A percentile compares a stretch with the other conserved stretches of the same genome.
phyloP scores from a whole-genome alignment of 768 basidiomycete genomes.

The Termitomyces heimii region DNA sequence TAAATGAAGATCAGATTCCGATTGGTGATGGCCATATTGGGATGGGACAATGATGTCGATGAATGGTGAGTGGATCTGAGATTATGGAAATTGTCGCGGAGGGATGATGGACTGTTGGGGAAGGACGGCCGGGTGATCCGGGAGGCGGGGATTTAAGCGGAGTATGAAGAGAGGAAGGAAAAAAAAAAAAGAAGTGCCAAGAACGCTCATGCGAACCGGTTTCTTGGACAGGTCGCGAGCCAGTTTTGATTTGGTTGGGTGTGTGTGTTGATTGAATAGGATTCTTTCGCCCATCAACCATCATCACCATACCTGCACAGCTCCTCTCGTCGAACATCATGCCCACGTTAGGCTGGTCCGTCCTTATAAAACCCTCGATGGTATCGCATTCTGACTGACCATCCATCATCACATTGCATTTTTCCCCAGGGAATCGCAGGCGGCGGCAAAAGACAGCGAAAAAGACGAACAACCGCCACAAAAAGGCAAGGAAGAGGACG shows the following conservation, averaged over 20 bases:
- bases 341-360: slow-evolving; percentile 6
- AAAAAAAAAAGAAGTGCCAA: background rate
- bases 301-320: slow-evolving; percentile 1
- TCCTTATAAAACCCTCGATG: background rate
- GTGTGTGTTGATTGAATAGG: background rate
- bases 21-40: no score
- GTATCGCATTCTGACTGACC: slow-evolving; percentile 12
- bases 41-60: no score
- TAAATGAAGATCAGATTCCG: background rate
- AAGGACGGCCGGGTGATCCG: background rate
- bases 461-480: slow-evolving; percentile 2
- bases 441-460: slow-evolving; percentile 7
- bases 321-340: background rate
- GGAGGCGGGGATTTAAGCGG: background rate
- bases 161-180: background rate
- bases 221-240: background rate
- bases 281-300: slow-evolving; percentile 4
- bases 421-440: slow-evolving; percentile 18
- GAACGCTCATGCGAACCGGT: background rate
- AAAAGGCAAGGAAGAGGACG: slow-evolving; percentile 5
- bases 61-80: background rate
- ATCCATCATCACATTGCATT: slow-evolving; percentile 18
- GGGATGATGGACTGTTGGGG: background rate
- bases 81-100: background rate
- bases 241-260: background rate